A percentile compares a stretch with the other conserved stretches of the same genome.
Evolutionary conservation across 2,329 filamentous ascomycete species (phyloP).

Genomic region (Microdochium nivale): DNA sequence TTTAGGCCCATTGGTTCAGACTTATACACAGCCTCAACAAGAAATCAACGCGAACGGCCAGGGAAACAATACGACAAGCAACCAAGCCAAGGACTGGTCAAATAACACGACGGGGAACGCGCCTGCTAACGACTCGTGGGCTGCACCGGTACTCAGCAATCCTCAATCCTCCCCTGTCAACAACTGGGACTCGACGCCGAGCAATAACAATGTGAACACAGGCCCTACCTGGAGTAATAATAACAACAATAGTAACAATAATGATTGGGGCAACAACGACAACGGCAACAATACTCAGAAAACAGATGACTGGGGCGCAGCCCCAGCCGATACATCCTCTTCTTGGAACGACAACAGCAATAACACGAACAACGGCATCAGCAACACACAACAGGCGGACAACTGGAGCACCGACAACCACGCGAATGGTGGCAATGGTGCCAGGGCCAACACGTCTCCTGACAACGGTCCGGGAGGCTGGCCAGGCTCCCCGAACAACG

Average conservation of each 20-base stretch:
- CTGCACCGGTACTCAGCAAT: neutral
- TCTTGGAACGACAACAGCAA: neutral
- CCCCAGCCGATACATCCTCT: neutral
- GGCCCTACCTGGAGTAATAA: neutral
- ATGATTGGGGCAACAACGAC: neutral
- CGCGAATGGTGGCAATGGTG: slow-evolving; percentile 2
- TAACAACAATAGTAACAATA: slow-evolving; percentile 2
- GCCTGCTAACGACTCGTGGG: no score
- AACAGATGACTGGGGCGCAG: neutral
- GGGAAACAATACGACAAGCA: no score
- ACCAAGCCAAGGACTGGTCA: no score
- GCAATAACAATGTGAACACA: neutral
- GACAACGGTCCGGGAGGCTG: neutral
- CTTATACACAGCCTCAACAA: no score
- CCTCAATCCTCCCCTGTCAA: neutral
- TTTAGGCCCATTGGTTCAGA: no score
- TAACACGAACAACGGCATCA: neutral
- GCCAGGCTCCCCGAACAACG: neutral
- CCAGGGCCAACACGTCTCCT: slow-evolving; percentile 1
- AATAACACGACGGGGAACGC: no score
- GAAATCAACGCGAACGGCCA: no score
- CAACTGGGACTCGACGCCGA: neutral
- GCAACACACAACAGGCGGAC: no score
- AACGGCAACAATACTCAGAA: neutral
- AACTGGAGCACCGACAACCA: slow-evolving; percentile 1